These are phyloP conservation scores for Lecanosticta acicola DNA, from an alignment of 2,329 filamentous ascomycete genomes.

Conservation along the genomic window DNA sequence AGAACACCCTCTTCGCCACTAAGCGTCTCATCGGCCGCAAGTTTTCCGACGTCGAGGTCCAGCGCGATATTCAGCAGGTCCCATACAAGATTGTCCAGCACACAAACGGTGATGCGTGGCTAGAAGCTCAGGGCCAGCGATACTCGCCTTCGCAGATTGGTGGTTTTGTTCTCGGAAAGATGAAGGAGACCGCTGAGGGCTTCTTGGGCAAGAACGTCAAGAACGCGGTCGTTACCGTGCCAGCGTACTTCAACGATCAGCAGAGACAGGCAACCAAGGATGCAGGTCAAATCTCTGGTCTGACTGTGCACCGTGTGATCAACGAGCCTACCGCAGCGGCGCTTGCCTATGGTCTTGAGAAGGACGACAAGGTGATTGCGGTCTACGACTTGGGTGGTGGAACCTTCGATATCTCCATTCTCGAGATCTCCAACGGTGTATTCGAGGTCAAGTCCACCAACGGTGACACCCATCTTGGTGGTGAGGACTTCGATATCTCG, in stretches of 20 bases:
- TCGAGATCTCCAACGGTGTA: conserved; percentile 95
- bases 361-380: conserved; percentile 85
- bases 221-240: conserved; percentile 95
- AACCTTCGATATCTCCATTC: conserved; percentile 97
- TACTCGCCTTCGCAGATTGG: conserved; percentile 98
- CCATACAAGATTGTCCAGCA: conserved; percentile 99
- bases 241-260: conserved; percentile 97
- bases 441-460: conserved; percentile 99
- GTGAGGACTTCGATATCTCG: conserved; percentile 95
- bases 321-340: conserved; percentile 97
- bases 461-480: conserved; percentile 96
- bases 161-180: conserved; percentile 94
- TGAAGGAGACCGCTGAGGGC: conserved; percentile 97
- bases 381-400: conserved; percentile 98
- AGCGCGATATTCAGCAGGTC: conserved; percentile 95
- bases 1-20: conserved; percentile 96
- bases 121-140: conserved; percentile 85
- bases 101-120: conserved; percentile 93
- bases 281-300: conserved; percentile 88
- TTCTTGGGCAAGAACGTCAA: conserved; percentile 86
- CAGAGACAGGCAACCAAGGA: conserved; percentile 98
- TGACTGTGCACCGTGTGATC: conserved; percentile 95
- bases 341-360: conserved; percentile 92
- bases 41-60: conserved; percentile 87
- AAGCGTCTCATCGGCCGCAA: conserved; percentile 98